Conservation (phyloP, 371 early-diverging fungal species). For the Mucor saturninus region DNA sequence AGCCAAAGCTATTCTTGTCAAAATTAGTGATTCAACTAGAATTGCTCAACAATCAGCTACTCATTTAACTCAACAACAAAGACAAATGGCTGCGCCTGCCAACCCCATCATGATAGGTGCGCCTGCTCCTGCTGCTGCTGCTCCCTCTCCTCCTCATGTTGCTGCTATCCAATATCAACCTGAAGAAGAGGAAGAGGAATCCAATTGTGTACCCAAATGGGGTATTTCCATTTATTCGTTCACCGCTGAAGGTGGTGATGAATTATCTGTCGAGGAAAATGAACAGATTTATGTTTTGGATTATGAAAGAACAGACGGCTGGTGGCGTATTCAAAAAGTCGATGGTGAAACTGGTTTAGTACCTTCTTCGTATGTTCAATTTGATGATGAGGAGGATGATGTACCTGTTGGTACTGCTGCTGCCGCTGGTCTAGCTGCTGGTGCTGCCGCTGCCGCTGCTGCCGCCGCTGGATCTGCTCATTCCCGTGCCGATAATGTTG, state of each 20-base stretch:
- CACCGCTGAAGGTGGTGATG: conserved; percentile 74
- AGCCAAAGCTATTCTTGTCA: conserved; percentile 68
- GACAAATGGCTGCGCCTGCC: conserved; percentile 32
- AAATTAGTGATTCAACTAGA: conserved; percentile 63
- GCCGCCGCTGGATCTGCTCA: conserved; percentile 33
- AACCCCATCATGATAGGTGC: neutral
- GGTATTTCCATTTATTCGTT: conserved; percentile 83
- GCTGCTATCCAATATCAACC: conserved; percentile 1
- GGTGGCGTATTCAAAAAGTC: conserved; percentile 68
- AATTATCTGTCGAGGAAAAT: conserved; percentile 72
- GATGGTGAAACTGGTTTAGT: conserved; percentile 59
- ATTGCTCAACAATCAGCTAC: conserved; percentile 41
- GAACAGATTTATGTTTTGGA: conserved; percentile 80
- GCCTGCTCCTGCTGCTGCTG: neutral
- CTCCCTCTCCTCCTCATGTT: neutral
- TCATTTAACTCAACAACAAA: conserved; percentile 13
- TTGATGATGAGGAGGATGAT: conserved; percentile 48
- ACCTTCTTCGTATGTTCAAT: conserved; percentile 59
- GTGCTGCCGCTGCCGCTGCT: conserved; percentile 32
- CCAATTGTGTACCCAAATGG: conserved; percentile 57
- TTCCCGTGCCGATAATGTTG: conserved; percentile 29
- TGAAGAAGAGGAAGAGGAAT: conserved; percentile 32
- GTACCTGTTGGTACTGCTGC: conserved; percentile 13
- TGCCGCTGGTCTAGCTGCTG: conserved; percentile 31
- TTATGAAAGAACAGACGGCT: conserved; percentile 75